phyloP scores from a whole-genome alignment of 129 eudicot genomes.

The Artemisia tridentata region DNA sequence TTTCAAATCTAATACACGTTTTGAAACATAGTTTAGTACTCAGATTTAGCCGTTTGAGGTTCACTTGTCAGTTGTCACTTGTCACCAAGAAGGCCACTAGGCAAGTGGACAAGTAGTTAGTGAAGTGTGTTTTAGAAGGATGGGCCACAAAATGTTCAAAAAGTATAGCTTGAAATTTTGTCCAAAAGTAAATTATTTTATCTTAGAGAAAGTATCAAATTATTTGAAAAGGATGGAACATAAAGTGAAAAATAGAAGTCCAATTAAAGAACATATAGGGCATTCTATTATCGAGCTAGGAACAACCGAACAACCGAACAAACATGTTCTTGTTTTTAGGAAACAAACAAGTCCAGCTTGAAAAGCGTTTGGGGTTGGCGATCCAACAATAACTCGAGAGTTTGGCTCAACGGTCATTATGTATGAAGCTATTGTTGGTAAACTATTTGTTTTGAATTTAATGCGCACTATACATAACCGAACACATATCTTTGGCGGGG shows the following conservation, averaged over 20 bases:
- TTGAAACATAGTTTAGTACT: too few relatives aligned
- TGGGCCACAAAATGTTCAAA: not conserved
- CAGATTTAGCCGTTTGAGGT: too few relatives aligned
- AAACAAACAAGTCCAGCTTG: constrained; percentile 17
- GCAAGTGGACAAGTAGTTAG: too few relatives aligned
- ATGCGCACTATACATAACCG: too few relatives aligned
- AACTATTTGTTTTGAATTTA: too few relatives aligned
- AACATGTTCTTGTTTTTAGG: constrained; percentile 25
- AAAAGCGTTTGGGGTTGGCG: constrained; percentile 14
- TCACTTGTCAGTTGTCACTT: too few relatives aligned
- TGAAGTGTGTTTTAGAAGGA: too few relatives aligned
- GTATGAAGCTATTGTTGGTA: too few relatives aligned
- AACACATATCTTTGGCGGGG: not conserved
- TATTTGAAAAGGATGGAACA: constrained; percentile 3
- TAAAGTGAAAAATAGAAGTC: not conserved
- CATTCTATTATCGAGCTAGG: constrained; percentile 25
- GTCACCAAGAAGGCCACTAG: too few relatives aligned
- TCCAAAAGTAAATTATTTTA: not conserved
- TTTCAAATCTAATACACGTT: too few relatives aligned
- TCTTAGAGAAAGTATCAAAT: not conserved
- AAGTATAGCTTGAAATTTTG: not conserved
- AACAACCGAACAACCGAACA: constrained; percentile 28
- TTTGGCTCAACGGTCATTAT: not conserved
- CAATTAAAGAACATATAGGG: constrained; percentile 22
- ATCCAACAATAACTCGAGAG: not conserved